A percentile compares a stretch with the other conserved stretches of the same genome.
These are phyloP conservation scores for Polyporus arcularius DNA, from an alignment of 768 basidiomycete genomes.

Conservation along the genomic window DNA sequence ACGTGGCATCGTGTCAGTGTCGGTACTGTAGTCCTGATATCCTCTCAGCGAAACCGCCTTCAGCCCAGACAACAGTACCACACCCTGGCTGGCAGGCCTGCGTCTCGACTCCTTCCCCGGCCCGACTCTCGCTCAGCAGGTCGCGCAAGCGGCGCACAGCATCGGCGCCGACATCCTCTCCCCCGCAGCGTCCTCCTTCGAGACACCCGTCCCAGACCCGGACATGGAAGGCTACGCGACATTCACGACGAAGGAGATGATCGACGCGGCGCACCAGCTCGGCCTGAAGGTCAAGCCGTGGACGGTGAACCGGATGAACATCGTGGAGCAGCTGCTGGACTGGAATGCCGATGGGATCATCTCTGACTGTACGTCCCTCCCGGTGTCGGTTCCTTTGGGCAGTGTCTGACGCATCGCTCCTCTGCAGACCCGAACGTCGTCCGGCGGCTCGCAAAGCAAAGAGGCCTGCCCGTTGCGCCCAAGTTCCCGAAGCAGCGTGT, in stretches of 20 bases:
- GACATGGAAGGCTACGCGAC: slow-evolving; percentile 45
- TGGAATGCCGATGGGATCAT: slow-evolving; percentile 77
- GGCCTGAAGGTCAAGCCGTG: slow-evolving; percentile 70
- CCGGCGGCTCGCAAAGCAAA: slow-evolving; percentile 56
- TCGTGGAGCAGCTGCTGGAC: slow-evolving; percentile 59
- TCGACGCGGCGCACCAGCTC: slow-evolving; percentile 62
- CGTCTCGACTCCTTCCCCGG: slow-evolving; percentile 66
- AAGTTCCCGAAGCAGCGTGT: slow-evolving; percentile 61
- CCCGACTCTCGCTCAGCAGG: slow-evolving; percentile 52
- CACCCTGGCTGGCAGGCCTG: slow-evolving; percentile 72
- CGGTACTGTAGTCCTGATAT: background rate
- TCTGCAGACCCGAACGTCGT: slow-evolving; percentile 53
- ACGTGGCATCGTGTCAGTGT: slow-evolving; percentile 24
- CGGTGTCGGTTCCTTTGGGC: background rate
- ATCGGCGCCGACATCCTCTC: slow-evolving; percentile 70
- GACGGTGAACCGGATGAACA: slow-evolving; percentile 70
- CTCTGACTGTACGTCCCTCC: slow-evolving; percentile 54
- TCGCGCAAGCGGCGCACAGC: slow-evolving; percentile 67
- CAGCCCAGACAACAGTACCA: slow-evolving; percentile 44
- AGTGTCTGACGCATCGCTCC: background rate
- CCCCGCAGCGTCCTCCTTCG: slow-evolving; percentile 48
- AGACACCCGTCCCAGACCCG: slow-evolving; percentile 45
- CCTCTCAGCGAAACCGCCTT: slow-evolving; percentile 41
- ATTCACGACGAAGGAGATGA: slow-evolving; percentile 71
- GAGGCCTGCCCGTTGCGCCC: slow-evolving; percentile 54